Base-by-base conservation (phyloP, 192 early-diverging fungal species). In the Phlyctochytrium arcticum region DNA sequence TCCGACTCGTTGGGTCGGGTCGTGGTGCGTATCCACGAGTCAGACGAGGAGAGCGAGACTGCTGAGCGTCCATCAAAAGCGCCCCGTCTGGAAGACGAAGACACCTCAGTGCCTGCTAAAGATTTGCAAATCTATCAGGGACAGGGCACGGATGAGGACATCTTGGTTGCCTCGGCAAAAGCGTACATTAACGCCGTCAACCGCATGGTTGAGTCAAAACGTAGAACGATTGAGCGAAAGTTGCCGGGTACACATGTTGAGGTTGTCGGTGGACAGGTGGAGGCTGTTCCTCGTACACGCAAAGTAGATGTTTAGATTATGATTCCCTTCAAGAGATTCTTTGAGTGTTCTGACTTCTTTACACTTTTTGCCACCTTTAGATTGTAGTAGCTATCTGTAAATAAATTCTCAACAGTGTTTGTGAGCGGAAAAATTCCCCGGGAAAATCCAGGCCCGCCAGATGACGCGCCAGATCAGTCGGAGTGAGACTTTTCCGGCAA, bases 151-250 rank as follows among this genome's bases (percentile, higher is more conserved):
- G 90, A 95, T 58, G 83, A 88, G 26, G 94, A 96, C 71, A 90
- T 96, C 62, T 77, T 96, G 68, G 82, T 82, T 8, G 92, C 93
- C 5, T 86, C 85, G 27, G 91, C 94, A 8, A 92, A 88, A 56
- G 94, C 94, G 5, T 96, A 94, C 60, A 50, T 96, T 39, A 81
- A 87, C 65, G 94, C 94, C 15, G 79, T 96, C 54, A 96, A 96
- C 75, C 73, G 83, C 24, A 74, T 91, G 60, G 46, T 79, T 23
- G 62, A 63, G 31, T 67, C 61, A 8, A 53, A 48, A 21, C 26
- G 62, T 6, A 19, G 69, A 48, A 58, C 4, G 12, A 46, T 24
- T 33, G 53, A 44, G 61, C 19, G 61, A 19, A 63, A 63, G 35
- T 49, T 63, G 1, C 49, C 39, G 6, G 58, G 19, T 26, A n/a